phyloP scores from a whole-genome alignment of 495 filamentous ascomycete genomes.

The Copromyces sp. region DNA sequence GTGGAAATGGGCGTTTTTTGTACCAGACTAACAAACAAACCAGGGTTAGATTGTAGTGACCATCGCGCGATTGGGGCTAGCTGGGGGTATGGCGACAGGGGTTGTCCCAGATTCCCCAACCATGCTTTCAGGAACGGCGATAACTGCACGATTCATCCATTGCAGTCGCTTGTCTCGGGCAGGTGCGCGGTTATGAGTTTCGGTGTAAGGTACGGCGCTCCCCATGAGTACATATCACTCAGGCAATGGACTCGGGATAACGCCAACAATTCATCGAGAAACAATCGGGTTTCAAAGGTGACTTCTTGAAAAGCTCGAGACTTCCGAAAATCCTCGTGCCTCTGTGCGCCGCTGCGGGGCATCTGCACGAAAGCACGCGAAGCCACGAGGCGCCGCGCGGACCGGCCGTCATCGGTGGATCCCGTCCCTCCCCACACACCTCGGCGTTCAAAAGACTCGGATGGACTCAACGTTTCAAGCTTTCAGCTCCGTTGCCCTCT shows the following conservation, averaged over 20 bases:
- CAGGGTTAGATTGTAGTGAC: no score
- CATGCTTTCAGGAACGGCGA: not conserved
- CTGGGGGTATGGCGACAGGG: not conserved
- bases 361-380: not conserved
- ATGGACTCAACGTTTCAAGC: not conserved
- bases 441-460: not conserved
- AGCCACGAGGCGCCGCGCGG: not conserved
- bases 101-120: not conserved
- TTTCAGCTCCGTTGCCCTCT: not conserved
- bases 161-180: not conserved
- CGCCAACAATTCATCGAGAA: not conserved
- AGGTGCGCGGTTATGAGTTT: not conserved
- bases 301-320: not conserved
- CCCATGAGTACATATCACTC: not conserved
- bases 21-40: no score
- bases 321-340: not conserved
- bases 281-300: no score
- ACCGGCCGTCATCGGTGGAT: not conserved
- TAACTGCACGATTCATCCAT: not conserved
- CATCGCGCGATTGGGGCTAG: not conserved
- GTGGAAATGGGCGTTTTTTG: no score
- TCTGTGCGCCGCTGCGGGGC: not conserved
- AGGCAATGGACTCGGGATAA: not conserved
- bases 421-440: not conserved
- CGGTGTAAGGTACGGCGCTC: not conserved